These are phyloP conservation scores for Vaccinium myrtillus DNA, from an alignment of 148 eudicot genomes.

Conservation along the genomic window DNA sequence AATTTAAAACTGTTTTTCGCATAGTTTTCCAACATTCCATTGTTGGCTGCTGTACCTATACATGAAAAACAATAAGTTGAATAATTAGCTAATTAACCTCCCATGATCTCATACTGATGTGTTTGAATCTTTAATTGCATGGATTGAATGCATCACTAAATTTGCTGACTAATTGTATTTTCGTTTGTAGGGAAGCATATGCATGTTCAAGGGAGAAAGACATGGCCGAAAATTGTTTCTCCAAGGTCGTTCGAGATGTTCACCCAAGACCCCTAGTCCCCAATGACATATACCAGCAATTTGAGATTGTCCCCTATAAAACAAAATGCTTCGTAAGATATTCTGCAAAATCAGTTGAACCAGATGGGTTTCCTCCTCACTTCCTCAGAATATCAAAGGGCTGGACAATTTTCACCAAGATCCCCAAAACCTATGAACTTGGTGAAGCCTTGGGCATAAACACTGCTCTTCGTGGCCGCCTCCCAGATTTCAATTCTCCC, in stretches of 20 bases:
- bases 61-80: no score
- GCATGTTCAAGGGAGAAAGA: slow-evolving; percentile 62
- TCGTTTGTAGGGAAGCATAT: slow-evolving; percentile 45
- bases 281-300: neutral
- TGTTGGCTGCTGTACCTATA: no score
- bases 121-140: neutral
- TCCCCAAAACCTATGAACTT: slow-evolving; percentile 34
- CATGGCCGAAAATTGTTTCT: slow-evolving; percentile 36
- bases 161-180: neutral
- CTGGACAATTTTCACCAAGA: slow-evolving; percentile 34
- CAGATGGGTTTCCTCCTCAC: slow-evolving; percentile 55
- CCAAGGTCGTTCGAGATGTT: slow-evolving; percentile 32
- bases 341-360: slow-evolving; percentile 47
- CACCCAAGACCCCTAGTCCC: neutral
- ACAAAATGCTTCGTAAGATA: slow-evolving; percentile 18
- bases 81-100: no score
- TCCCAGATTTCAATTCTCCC: slow-evolving; percentile 44
- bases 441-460: slow-evolving; percentile 59
- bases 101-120: neutral
- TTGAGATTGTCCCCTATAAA: slow-evolving; percentile 34
- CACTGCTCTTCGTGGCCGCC: slow-evolving; percentile 43
- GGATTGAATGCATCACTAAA: neutral
- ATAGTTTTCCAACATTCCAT: no score
- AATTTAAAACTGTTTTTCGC: no score
- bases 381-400: slow-evolving; percentile 41